Percentiles rank a stretch among this genome's conserved stretches.
These are phyloP conservation scores for Aureobasidium sp. DNA, from an alignment of 2,329 filamentous ascomycete species.

Conservation along the genomic window DNA sequence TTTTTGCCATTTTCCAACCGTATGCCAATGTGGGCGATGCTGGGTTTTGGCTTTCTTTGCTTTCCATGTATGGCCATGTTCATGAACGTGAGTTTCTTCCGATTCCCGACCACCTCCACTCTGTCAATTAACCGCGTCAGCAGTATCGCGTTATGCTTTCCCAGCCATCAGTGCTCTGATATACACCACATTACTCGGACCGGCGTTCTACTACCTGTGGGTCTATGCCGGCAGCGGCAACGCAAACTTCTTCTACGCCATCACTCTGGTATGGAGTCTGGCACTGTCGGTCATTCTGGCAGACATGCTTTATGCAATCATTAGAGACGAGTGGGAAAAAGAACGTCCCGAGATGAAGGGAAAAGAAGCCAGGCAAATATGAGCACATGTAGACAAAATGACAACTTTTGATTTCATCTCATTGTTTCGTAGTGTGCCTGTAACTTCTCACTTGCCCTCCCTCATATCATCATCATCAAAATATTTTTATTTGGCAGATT, in stretches of 20 bases:
- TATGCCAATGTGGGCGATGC: conserved; percentile 92
- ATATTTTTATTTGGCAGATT: neutral
- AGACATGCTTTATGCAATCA: conserved; percentile 78
- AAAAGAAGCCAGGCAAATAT: conserved; percentile 81
- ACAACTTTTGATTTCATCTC: conserved; percentile 9
- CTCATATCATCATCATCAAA: neutral
- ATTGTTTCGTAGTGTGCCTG: neutral
- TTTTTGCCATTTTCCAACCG: conserved; percentile 93
- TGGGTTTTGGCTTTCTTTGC: conserved; percentile 72
- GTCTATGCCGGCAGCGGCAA: conserved; percentile 97
- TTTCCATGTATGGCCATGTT: conserved; percentile 83
- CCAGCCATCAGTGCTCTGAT: conserved; percentile 74
- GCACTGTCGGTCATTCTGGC: conserved; percentile 80
- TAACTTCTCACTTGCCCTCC: neutral
- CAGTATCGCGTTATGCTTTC: conserved; percentile 89
- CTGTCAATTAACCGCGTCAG: conserved; percentile 20
- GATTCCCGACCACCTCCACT: neutral
- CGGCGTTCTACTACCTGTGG: conserved; percentile 95
- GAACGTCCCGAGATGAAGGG: conserved; percentile 85
- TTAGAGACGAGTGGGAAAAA: conserved; percentile 90
- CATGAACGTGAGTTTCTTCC: conserved; percentile 59
- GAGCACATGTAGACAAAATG: neutral
- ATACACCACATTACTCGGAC: conserved; percentile 82
- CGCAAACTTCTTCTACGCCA: conserved; percentile 98
- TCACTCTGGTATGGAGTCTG: conserved; percentile 95